A percentile compares a stretch with the other conserved stretches of the same genome.
Conservation (phyloP, 441 rosid genomes). For the Manihot esculenta region DNA sequence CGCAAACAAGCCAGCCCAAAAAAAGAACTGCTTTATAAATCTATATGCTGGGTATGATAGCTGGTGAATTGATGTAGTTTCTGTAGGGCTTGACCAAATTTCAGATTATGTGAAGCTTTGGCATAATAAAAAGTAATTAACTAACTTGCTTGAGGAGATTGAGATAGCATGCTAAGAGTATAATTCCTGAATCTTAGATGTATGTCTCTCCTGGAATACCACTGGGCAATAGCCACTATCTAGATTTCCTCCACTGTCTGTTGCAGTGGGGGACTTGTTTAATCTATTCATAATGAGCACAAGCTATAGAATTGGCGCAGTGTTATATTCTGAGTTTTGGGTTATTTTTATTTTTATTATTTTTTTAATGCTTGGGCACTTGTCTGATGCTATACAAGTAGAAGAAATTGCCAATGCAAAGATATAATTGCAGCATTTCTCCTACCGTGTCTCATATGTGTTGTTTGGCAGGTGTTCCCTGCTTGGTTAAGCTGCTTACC, state of each 20-base stretch:
- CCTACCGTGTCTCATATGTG: neutral
- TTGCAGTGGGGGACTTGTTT: neutral
- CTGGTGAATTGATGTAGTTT: neutral
- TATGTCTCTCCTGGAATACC: neutral
- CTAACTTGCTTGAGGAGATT: neutral
- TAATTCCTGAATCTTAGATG: neutral
- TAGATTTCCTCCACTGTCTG: neutral
- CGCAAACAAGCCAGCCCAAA: neutral
- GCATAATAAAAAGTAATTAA: neutral
- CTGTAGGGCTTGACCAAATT: neutral
- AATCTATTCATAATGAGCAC: neutral
- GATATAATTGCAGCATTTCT: neutral
- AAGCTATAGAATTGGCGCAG: neutral
- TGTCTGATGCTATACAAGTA: neutral
- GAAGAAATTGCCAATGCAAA: neutral
- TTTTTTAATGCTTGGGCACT: neutral
- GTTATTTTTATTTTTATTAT: neutral
- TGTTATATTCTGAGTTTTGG: neutral
- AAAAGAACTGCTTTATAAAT: neutral
- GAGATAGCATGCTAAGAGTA: neutral
- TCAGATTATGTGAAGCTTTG: neutral
- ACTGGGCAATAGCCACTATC: neutral
- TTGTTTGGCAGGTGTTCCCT: conserved; percentile 65
- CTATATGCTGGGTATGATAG: neutral
- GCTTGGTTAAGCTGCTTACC: conserved; percentile 99